Conservation (phyloP, 2,329 filamentous ascomycete genomes). For the Ophiostoma quercus region DNA sequence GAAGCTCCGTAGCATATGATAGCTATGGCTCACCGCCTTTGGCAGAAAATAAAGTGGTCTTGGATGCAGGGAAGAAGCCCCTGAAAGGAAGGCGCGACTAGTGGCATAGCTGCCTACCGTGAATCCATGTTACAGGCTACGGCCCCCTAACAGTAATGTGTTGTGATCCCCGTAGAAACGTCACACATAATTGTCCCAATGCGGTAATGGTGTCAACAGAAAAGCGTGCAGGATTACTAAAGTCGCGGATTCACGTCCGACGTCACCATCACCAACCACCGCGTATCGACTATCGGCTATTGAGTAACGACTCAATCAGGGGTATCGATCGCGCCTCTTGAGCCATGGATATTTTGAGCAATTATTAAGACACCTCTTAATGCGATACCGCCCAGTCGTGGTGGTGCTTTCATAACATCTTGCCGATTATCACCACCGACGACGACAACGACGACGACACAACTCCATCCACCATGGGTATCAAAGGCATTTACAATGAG, state of each 20-base stretch:
- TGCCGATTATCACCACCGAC: not conserved
- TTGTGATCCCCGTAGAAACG: constrained; percentile 29
- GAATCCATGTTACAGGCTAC: not conserved
- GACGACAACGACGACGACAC: constrained; percentile 8
- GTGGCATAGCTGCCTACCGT: not conserved
- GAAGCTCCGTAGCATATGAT: constrained; percentile 7
- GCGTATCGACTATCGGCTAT: not conserved
- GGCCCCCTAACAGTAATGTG: not conserved
- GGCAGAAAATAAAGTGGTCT: constrained; percentile 19
- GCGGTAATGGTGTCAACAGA: constrained; percentile 33
- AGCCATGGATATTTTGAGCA: not conserved
- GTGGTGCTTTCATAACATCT: not conserved
- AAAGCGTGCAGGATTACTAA: constrained; percentile 3
- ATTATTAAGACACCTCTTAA: not conserved
- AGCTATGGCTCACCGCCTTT: constrained; percentile 21
- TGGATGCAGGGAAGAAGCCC: not conserved
- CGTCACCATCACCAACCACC: not conserved
- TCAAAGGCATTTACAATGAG: constrained; percentile 77
- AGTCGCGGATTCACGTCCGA: not conserved
- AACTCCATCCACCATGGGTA: constrained; percentile 49
- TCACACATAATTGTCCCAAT: constrained; percentile 26
- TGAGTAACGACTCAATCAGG: not conserved
- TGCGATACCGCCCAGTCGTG: not conserved
- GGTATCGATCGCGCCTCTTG: too few species aligned
- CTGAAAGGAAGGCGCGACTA: not conserved